Percentiles rank a stretch among this genome's conserved stretches.
Conservation (phyloP, 2,329 filamentous ascomycete species). For the Myriosclerotinia scirpicola region DNA sequence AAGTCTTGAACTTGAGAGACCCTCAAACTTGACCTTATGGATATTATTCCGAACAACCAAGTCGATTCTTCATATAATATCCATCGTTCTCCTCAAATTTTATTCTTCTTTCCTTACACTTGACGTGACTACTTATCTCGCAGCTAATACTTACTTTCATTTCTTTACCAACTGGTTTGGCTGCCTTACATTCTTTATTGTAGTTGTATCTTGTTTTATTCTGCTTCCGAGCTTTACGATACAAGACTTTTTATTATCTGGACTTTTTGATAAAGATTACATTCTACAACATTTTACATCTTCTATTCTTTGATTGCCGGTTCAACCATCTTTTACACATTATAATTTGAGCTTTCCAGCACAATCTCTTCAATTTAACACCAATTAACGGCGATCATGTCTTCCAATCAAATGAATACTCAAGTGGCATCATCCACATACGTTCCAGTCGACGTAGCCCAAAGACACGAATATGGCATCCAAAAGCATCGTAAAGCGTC, state of each 20-base stretch:
- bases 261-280: slow-evolving; percentile 41
- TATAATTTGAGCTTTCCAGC: slow-evolving; percentile 25
- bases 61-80: slow-evolving; percentile 38
- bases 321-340: slow-evolving; percentile 35
- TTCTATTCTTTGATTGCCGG: slow-evolving; percentile 41
- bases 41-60: slow-evolving; percentile 37
- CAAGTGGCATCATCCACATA: slow-evolving; percentile 37
- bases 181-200: slow-evolving; percentile 52
- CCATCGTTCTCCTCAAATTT: slow-evolving; percentile 29
- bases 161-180: slow-evolving; percentile 55
- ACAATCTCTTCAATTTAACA: slow-evolving; percentile 29
- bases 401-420: slow-evolving; percentile 41
- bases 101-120: slow-evolving; percentile 37
- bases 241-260: slow-evolving; percentile 26
- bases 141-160: slow-evolving; percentile 46
- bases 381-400: slow-evolving; percentile 39
- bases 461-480: slow-evolving; percentile 60
- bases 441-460: slow-evolving; percentile 51
- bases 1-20: slow-evolving; percentile 14
- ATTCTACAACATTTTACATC: slow-evolving; percentile 45
- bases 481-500: slow-evolving; percentile 66
- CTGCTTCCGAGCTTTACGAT: slow-evolving; percentile 37
- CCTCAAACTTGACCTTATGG: slow-evolving; percentile 5
- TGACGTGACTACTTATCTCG: slow-evolving; percentile 40
- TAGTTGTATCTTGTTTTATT: slow-evolving; percentile 40